A percentile compares a stretch with the other conserved stretches of the same genome.
phyloP scores from a whole-genome alignment of 176 grass and related monocot species.

The Hyparrhenia diplandra region DNA sequence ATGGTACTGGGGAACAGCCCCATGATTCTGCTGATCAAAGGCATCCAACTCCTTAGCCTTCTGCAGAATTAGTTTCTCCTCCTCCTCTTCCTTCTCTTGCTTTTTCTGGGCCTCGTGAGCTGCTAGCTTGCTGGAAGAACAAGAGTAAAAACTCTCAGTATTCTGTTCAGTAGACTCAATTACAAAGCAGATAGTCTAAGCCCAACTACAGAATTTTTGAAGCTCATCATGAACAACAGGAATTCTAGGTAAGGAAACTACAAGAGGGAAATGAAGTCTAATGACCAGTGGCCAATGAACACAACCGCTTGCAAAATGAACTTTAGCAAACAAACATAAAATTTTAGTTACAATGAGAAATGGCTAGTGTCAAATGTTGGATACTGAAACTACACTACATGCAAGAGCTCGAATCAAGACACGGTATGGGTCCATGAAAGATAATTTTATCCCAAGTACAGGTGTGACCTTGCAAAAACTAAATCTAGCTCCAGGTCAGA shows the following conservation, averaged over 20 bases:
- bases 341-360: background rate
- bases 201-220: background rate
- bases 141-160: slow-evolving; percentile 22
- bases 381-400: background rate
- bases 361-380: background rate
- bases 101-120: slow-evolving; percentile 74
- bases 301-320: background rate
- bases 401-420: background rate
- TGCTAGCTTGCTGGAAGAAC: slow-evolving; percentile 64
- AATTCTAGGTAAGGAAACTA: background rate
- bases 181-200: slow-evolving; percentile 1
- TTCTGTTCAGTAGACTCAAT: background rate
- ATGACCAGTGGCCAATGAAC: background rate
- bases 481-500: background rate
- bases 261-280: background rate
- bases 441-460: background rate
- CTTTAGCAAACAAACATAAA: background rate
- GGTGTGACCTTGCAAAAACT: background rate
- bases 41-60: slow-evolving; percentile 73
- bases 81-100: slow-evolving; percentile 83
- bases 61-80: slow-evolving; percentile 70
- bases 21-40: slow-evolving; percentile 93
- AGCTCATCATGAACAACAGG: background rate
- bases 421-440: background rate
- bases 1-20: slow-evolving; percentile 80